These are phyloP conservation scores for Metschnikowia borealis DNA, from an alignment of 805 yeast species.

Conservation along the genomic window DNA sequence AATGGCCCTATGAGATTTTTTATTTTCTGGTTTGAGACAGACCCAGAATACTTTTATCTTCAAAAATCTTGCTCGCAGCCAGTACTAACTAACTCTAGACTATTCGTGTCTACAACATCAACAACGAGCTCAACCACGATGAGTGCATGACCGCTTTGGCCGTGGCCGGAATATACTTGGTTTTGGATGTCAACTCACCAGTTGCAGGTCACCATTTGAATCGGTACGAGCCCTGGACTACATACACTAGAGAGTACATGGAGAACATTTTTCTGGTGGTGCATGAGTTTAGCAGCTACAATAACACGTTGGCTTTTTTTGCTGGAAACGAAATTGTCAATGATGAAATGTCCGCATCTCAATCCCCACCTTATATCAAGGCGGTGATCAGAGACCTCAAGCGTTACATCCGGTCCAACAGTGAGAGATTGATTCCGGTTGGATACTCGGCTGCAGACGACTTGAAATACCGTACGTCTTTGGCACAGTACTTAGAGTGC, in stretches of 20 bases:
- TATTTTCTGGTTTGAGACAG: background rate
- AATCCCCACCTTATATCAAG: slow-evolving; percentile 73
- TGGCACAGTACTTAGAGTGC: slow-evolving; percentile 80
- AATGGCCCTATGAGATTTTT: no score
- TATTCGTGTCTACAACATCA: slow-evolving; percentile 80
- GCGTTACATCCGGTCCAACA: slow-evolving; percentile 53
- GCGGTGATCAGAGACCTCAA: slow-evolving; percentile 81
- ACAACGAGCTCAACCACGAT: slow-evolving; percentile 79
- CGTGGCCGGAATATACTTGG: slow-evolving; percentile 85
- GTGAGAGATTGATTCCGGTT: slow-evolving; percentile 71
- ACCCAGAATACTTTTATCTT: background rate
- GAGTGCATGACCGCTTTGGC: slow-evolving; percentile 89
- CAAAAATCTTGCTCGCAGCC: background rate
- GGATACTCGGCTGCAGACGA: slow-evolving; percentile 98
- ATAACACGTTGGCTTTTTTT: slow-evolving; percentile 86
- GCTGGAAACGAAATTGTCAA: slow-evolving; percentile 91
- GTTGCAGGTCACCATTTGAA: slow-evolving; percentile 72
- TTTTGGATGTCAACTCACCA: slow-evolving; percentile 90
- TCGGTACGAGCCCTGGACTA: slow-evolving; percentile 91
- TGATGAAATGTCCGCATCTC: slow-evolving; percentile 64
- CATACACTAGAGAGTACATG: slow-evolving; percentile 68
- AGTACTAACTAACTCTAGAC: slow-evolving; percentile 41
- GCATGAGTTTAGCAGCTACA: slow-evolving; percentile 76
- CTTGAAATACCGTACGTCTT: slow-evolving; percentile 64
- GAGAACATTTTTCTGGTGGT: slow-evolving; percentile 75